Evolutionary conservation across 331 rosid species (phyloP).

Genomic region (Saraca asoca): DNA sequence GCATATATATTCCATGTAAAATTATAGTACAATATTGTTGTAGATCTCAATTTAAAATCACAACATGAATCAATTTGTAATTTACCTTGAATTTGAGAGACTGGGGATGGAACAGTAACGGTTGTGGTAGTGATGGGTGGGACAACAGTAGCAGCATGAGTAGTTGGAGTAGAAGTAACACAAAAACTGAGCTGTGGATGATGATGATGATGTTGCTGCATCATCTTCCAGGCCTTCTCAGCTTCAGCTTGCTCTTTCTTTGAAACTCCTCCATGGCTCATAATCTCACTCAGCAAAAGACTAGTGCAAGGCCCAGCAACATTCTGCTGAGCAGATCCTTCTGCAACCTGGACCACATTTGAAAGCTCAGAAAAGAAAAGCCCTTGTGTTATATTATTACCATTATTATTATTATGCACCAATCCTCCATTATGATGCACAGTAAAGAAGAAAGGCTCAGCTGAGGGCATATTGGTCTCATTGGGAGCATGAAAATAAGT

Average conservation of each 20-base stretch:
- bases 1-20: no score
- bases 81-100: slow-evolving; percentile 61
- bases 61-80: not conserved
- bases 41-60: no score
- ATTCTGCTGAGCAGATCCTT: slow-evolving; percentile 34
- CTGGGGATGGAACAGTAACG: slow-evolving; percentile 50
- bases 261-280: slow-evolving; percentile 45
- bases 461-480: slow-evolving; percentile 30
- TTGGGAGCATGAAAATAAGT: slow-evolving; percentile 49
- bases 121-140: slow-evolving; percentile 36
- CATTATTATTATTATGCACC: not conserved
- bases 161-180: slow-evolving; percentile 35
- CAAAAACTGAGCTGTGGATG: slow-evolving; percentile 35
- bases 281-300: slow-evolving; percentile 67
- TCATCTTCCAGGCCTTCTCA: slow-evolving; percentile 34
- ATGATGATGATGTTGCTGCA: slow-evolving; percentile 24
- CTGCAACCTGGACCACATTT: slow-evolving; percentile 45
- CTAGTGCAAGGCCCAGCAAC: slow-evolving; percentile 55
- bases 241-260: slow-evolving; percentile 46
- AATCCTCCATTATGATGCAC: slow-evolving; percentile 31
- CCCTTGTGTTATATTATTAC: slow-evolving; percentile 50
- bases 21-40: no score
- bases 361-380: slow-evolving; percentile 75
- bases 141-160: slow-evolving; percentile 26
- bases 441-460: slow-evolving; percentile 70